Evolutionary conservation across 768 basidiomycete genomes (phyloP), one percentile per base, ranked within the genome.

Genomic region (Boletus pseudopeckii): DNA sequence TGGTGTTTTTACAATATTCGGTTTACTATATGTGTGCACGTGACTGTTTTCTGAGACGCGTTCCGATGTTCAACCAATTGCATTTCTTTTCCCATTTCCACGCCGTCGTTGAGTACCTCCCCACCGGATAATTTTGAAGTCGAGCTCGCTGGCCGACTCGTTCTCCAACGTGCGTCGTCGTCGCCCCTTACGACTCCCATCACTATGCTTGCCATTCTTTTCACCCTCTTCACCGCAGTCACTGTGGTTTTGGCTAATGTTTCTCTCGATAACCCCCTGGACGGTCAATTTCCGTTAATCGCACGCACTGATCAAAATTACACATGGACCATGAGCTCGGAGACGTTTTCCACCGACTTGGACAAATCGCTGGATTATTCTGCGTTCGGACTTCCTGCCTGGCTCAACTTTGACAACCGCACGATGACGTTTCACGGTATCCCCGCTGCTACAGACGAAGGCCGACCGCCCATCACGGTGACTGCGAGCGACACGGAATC

Each of bases 221-320:
- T 84, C 60, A 72, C 61, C 62, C 57, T 78, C 63, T 53, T 81
- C 61, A 70, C 71, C 59, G 64, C 76, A 57, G 65, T 68, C 56
- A 65, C 74, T 45, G 65, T 68, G 44, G 69, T 67, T 50, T 73
- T 75, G 38, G 76, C 78, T 56, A 74, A 80, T 52, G 74, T 81
- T 40, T 72, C 67, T 52, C 75, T 93, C 41, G 64, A 74, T 45
- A 80, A 80, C 65, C 82, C 89, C 28, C 73, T 92, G 38, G 76
- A 82, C 56, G 74, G 75, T 32, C 95, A 98, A 72, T 80, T 84
- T 41, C 92, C 94, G 18, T 77, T 78, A 40, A 81, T 97, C 55
- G 92, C 91, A 20, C 84, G 90, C 54, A 70, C 85, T 37, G 74
- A 75, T 64, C 60, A 80, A 50, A 74, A 76, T 41, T 98, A 81